Conservation (phyloP, 352 stramenopile species). For the Pythium phragmiticola region DNA sequence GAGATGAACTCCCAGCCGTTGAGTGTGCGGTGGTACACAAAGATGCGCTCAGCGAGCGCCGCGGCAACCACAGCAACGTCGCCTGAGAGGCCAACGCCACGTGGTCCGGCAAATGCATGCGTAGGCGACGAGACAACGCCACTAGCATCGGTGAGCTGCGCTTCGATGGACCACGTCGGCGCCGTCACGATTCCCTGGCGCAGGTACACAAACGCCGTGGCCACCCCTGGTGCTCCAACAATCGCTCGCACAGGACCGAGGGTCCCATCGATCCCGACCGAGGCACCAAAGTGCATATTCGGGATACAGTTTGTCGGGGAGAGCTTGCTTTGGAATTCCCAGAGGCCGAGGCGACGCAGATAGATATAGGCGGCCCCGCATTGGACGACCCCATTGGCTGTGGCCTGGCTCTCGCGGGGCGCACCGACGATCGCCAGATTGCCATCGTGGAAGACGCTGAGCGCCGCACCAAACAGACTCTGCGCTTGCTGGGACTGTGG, state of each 20-base stretch:
- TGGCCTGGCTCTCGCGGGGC: slow-evolving; percentile 41
- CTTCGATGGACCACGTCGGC: slow-evolving; percentile 49
- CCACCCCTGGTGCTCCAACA: slow-evolving; percentile 60
- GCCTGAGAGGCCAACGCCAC: slow-evolving; percentile 76
- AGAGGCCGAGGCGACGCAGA: slow-evolving; percentile 54
- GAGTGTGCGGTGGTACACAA: slow-evolving; percentile 64
- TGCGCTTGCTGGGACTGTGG: slow-evolving; percentile 29
- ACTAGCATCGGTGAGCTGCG: slow-evolving; percentile 36
- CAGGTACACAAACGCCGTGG: slow-evolving; percentile 53
- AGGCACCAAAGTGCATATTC: slow-evolving; percentile 60
- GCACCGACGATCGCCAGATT: slow-evolving; percentile 73
- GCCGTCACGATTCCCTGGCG: slow-evolving; percentile 21
- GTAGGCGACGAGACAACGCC: slow-evolving; percentile 36
- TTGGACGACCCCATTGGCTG: slow-evolving; percentile 20
- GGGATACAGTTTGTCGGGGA: slow-evolving; percentile 42
- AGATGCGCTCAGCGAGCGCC: slow-evolving; percentile 59
- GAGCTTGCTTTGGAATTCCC: slow-evolving; percentile 60
- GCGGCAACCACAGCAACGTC: slow-evolving; percentile 91
- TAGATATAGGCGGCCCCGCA: slow-evolving; percentile 81
- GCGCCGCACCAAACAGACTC: slow-evolving; percentile 48
- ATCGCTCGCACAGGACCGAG: slow-evolving; percentile 59
- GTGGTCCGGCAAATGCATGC: slow-evolving; percentile 63
- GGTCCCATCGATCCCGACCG: slow-evolving; percentile 68
- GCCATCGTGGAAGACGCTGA: slow-evolving; percentile 60
- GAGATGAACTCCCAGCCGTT: slow-evolving; percentile 51